These are phyloP conservation scores for Blastobotrys peoriensis DNA, from an alignment of 805 yeast species.

Conservation along the genomic window DNA sequence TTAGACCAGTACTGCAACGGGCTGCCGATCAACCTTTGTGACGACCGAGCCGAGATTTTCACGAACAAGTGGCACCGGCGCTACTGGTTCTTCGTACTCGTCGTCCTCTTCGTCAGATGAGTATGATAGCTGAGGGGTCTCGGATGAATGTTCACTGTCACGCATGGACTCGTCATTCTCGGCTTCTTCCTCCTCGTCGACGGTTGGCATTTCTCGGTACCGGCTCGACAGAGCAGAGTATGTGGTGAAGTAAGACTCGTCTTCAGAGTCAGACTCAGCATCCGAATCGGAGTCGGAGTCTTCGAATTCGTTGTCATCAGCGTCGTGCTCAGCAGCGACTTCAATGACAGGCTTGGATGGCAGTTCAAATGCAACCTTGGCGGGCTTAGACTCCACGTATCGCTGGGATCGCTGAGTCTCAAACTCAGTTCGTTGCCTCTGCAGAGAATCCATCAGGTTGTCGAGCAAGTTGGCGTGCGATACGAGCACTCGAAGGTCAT, in stretches of 20 bases:
- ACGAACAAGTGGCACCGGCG: neutral
- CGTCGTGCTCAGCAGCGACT: neutral
- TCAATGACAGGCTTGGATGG: slow-evolving; percentile 4
- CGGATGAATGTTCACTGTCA: slow-evolving; percentile 8
- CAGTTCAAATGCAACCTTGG: slow-evolving; percentile 8
- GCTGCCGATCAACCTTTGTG: too few species aligned
- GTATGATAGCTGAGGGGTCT: slow-evolving; percentile 16
- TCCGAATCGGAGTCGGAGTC: slow-evolving; percentile 32
- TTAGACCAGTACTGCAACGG: too few species aligned
- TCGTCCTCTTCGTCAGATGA: slow-evolving; percentile 21
- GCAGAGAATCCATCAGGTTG: slow-evolving; percentile 46
- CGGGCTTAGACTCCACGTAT: neutral
- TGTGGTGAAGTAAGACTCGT: slow-evolving; percentile 6
- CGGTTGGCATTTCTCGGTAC: slow-evolving; percentile 15
- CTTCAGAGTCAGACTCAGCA: slow-evolving; percentile 22
- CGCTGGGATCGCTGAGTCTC: too few species aligned
- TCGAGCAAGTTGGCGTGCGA: slow-evolving; percentile 70
- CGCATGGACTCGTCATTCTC: slow-evolving; percentile 6
- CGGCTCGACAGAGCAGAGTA: slow-evolving; percentile 11
- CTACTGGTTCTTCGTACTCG: slow-evolving; percentile 16
- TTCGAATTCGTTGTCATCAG: neutral
- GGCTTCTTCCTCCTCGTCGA: slow-evolving; percentile 18
- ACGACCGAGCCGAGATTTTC: too few species aligned
- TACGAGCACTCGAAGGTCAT: slow-evolving; percentile 52
- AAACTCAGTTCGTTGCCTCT: slow-evolving; percentile 19